These are phyloP conservation scores for Annulohypoxylon maeteangense DNA, from an alignment of 495 filamentous ascomycete species.

Conservation along the genomic window DNA sequence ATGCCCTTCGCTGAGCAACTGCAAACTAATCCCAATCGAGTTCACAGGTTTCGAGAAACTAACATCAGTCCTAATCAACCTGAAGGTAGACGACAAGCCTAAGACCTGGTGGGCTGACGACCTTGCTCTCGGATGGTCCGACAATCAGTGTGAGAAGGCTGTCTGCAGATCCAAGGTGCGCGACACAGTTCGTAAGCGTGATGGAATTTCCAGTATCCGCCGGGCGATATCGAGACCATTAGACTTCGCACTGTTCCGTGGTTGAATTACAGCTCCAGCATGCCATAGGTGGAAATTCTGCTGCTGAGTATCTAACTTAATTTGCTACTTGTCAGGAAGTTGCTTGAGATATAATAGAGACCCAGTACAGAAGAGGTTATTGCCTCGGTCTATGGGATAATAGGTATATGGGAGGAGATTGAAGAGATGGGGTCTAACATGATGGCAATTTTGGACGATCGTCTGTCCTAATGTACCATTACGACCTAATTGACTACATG, in stretches of 20 bases:
- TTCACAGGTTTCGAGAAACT: slow-evolving; percentile 53
- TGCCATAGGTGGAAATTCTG: slow-evolving; percentile 16
- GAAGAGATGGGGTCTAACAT: slow-evolving; percentile 43
- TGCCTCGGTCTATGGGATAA: slow-evolving; percentile 45
- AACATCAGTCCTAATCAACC: slow-evolving; percentile 52
- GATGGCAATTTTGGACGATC: slow-evolving; percentile 47
- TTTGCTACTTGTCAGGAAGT: slow-evolving; percentile 40
- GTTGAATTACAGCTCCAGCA: slow-evolving; percentile 25
- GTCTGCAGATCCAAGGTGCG: slow-evolving; percentile 52
- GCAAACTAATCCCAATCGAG: slow-evolving; percentile 47
- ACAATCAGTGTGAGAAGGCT: slow-evolving; percentile 53
- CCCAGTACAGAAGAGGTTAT: slow-evolving; percentile 40
- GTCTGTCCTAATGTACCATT: slow-evolving; percentile 41
- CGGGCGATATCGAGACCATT: slow-evolving; percentile 24
- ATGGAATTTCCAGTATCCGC: slow-evolving; percentile 22
- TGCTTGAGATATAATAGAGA: slow-evolving; percentile 43
- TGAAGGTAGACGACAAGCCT: slow-evolving; percentile 43
- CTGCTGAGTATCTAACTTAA: slow-evolving; percentile 34
- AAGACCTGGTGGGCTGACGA: slow-evolving; percentile 58
- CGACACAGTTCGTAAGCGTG: slow-evolving; percentile 44
- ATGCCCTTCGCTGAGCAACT: slow-evolving; percentile 46
- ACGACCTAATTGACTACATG: slow-evolving; percentile 33
- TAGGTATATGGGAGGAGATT: slow-evolving; percentile 41
- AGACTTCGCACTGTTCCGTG: slow-evolving; percentile 39
- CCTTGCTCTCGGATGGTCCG: slow-evolving; percentile 55